Evolutionary conservation across 345 rosid genomes (phyloP).

Genomic region (Salix purpurea): DNA sequence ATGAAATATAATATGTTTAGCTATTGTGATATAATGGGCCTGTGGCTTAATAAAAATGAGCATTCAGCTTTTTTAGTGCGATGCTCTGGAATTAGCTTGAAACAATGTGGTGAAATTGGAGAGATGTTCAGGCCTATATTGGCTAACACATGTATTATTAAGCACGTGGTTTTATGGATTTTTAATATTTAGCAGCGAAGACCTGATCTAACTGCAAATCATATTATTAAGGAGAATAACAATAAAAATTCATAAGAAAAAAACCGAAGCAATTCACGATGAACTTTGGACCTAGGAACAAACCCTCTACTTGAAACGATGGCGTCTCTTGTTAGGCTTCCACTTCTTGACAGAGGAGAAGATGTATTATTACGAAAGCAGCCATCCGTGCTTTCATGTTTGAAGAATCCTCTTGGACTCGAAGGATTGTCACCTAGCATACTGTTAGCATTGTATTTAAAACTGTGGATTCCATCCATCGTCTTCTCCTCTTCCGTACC

Average conservation of each 20-base stretch:
- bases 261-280: not conserved
- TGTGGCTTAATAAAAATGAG: not conserved
- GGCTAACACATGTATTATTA: not conserved
- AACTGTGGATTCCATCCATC: slow-evolving; percentile 37
- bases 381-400: slow-evolving; percentile 22
- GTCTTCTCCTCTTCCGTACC: slow-evolving; percentile 19
- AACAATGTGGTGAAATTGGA: too few species aligned
- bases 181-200: not conserved
- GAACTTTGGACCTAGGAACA: slow-evolving; percentile 6
- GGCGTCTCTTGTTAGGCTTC: slow-evolving; percentile 58
- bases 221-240: not conserved
- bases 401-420: slow-evolving; percentile 6
- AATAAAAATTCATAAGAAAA: not conserved
- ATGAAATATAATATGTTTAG: not conserved
- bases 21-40: not conserved
- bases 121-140: too few species aligned
- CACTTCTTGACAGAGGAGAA: slow-evolving; percentile 8
- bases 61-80: not conserved
- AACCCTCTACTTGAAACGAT: slow-evolving; percentile 56
- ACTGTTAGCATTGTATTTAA: slow-evolving; percentile 20
- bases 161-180: not conserved
- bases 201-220: not conserved
- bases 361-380: slow-evolving; percentile 16
- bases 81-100: not conserved
- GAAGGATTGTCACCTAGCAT: slow-evolving; percentile 12